These are phyloP conservation scores for Aspergillus panamensis DNA, from an alignment of 495 filamentous ascomycete genomes.

Conservation along the genomic window DNA sequence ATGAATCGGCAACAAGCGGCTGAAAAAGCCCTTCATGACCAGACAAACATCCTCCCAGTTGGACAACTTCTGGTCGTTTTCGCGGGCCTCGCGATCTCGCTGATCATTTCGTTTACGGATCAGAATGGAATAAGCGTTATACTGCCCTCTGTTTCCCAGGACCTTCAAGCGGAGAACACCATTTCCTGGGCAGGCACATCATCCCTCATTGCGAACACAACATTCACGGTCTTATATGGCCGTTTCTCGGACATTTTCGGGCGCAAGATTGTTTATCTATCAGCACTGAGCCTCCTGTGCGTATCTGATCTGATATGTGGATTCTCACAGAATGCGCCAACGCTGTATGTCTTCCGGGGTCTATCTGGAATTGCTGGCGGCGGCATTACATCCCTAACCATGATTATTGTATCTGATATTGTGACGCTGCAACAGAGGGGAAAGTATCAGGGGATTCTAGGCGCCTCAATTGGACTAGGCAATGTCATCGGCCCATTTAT, in stretches of 20 bases:
- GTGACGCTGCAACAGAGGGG: slow-evolving; percentile 45
- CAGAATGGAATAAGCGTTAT: slow-evolving; percentile 61
- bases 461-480: slow-evolving; percentile 40
- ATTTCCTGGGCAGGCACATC: slow-evolving; percentile 76
- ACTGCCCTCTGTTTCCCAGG: slow-evolving; percentile 56
- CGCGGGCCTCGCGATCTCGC: slow-evolving; percentile 47
- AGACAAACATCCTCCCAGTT: slow-evolving; percentile 58
- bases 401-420: slow-evolving; percentile 51
- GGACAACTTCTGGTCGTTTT: slow-evolving; percentile 55
- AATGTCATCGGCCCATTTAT: slow-evolving; percentile 46
- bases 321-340: slow-evolving; percentile 44
- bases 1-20: slow-evolving; percentile 43
- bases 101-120: slow-evolving; percentile 58
- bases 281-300: slow-evolving; percentile 45
- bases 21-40: slow-evolving; percentile 45
- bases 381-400: slow-evolving; percentile 48
- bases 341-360: slow-evolving; percentile 54
- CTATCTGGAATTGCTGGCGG: slow-evolving; percentile 52
- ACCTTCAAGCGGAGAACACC: slow-evolving; percentile 53
- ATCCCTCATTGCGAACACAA: slow-evolving; percentile 69
- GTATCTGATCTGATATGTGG: slow-evolving; percentile 53
- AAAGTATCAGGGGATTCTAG: slow-evolving; percentile 47
- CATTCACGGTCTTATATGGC: slow-evolving; percentile 61
- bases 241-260: slow-evolving; percentile 58
- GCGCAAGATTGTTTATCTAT: slow-evolving; percentile 49